Percentiles rank a stretch among this genome's conserved stretches.
These are phyloP conservation scores for Musa balbisiana DNA, from an alignment of 202 grass and related monocot species.

Conservation along the genomic window DNA sequence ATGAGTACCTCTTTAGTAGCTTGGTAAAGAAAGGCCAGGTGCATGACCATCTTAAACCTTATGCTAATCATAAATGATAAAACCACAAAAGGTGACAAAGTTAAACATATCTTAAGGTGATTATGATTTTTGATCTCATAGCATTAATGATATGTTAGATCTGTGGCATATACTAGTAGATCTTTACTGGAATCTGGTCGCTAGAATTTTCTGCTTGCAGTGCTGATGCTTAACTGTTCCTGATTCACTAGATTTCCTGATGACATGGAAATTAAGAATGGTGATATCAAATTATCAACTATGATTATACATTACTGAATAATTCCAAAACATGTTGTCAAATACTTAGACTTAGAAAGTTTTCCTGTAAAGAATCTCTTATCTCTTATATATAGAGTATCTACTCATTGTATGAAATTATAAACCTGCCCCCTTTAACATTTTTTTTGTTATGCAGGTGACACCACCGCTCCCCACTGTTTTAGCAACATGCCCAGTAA, in stretches of 20 bases:
- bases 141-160: background rate
- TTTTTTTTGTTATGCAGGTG: slow-evolving; percentile 40
- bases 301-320: background rate
- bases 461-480: slow-evolving; percentile 78
- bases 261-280: background rate
- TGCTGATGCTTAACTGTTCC: background rate
- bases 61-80: too few relatives aligned
- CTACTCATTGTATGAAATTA: background rate
- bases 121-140: background rate
- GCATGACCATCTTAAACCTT: too few relatives aligned
- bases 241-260: background rate
- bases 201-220: background rate
- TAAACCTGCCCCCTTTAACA: slow-evolving; percentile 16
- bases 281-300: background rate
- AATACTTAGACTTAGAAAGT: background rate
- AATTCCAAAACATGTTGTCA: background rate
- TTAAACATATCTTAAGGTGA: too few relatives aligned
- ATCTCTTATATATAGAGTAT: background rate
- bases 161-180: background rate
- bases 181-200: background rate
- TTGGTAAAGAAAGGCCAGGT: too few relatives aligned
- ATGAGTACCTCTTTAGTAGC: too few relatives aligned
- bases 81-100: too few relatives aligned
- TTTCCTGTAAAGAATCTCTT: background rate
- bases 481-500: slow-evolving; percentile 62